Evolutionary conservation across 192 early-diverging fungal genomes (phyloP).

Genomic region (Gaertneriomyces semiglobifer): DNA sequence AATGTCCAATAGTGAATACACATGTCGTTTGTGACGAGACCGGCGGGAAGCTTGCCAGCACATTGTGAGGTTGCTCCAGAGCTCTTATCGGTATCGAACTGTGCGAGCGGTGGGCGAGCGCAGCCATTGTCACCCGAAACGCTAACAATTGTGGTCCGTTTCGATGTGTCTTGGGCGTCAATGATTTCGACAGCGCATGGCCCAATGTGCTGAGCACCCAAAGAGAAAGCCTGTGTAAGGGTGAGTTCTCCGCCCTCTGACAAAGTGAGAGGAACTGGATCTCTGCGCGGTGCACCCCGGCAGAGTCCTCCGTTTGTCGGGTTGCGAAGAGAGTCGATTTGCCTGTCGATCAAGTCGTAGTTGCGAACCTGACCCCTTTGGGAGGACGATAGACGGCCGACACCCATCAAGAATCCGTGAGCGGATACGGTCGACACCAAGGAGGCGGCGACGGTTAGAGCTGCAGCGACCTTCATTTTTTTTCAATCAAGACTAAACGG

Average conservation of each 20-base stretch:
- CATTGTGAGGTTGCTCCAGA: slow-evolving; percentile 20
- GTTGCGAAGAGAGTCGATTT: slow-evolving; percentile 28
- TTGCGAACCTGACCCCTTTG: slow-evolving; percentile 18
- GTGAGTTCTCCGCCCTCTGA: slow-evolving; percentile 27
- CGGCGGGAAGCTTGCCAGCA: slow-evolving; percentile 18
- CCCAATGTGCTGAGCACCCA: slow-evolving; percentile 39
- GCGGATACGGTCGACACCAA: slow-evolving; percentile 20
- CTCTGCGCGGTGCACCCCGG: slow-evolving; percentile 17
- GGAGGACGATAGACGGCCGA: slow-evolving; percentile 9
- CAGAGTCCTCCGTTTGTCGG: slow-evolving; percentile 21
- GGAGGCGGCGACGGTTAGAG: slow-evolving; percentile 7
- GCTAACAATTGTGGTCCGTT: slow-evolving; percentile 13
- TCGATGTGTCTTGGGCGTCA: slow-evolving; percentile 22
- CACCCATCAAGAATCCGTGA: slow-evolving; percentile 33
- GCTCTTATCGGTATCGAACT: slow-evolving; percentile 25
- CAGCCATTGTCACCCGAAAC: slow-evolving; percentile 24
- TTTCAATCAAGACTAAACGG: too few species aligned
- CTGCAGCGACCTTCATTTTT: background rate
- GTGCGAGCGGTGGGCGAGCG: slow-evolving; percentile 24
- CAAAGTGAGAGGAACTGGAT: slow-evolving; percentile 16
- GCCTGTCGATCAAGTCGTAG: slow-evolving; percentile 21
- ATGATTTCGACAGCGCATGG: slow-evolving; percentile 37
- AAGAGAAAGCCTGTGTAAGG: slow-evolving; percentile 31
- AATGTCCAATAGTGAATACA: slow-evolving; percentile 42
- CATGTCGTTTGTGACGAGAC: slow-evolving; percentile 41